Evolutionary conservation across 257 asterid genomes (phyloP).

Genomic region (Gentiana straminea): DNA sequence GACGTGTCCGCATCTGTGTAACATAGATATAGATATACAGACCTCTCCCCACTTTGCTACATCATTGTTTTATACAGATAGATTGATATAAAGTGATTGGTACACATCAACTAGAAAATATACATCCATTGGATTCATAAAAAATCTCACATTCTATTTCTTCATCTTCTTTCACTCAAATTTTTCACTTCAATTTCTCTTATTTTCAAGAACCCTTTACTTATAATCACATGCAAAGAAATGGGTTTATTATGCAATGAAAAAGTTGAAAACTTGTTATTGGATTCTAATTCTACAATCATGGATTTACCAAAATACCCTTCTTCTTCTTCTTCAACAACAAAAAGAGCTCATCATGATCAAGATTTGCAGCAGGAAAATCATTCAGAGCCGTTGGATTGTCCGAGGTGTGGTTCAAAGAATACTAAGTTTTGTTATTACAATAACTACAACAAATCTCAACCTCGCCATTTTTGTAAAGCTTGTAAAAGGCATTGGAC

Average conservation of each 20-base stretch:
- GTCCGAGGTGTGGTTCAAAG: constrained; percentile 60
- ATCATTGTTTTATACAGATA: no score
- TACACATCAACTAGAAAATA: no score
- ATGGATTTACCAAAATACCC: constrained; percentile 27
- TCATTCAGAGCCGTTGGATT: constrained; percentile 30
- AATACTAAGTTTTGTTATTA: constrained; percentile 73
- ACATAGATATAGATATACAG: no score
- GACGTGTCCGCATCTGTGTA: no score
- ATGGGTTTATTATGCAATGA: constrained; percentile 28
- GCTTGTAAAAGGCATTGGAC: constrained; percentile 86
- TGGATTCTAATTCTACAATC: constrained; percentile 10
- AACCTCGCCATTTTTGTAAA: constrained; percentile 76
- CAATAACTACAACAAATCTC: constrained; percentile 67
- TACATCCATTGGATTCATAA: no score
- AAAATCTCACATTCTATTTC: no score
- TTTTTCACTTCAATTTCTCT: no score
- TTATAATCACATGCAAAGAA: not conserved
- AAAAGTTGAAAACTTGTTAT: constrained; percentile 16
- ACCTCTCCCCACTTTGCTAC: no score
- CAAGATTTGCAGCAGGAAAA: constrained; percentile 8
- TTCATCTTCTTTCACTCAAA: no score
- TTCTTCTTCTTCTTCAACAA: not conserved
- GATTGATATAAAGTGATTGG: no score
- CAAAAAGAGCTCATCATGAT: constrained; percentile 16
- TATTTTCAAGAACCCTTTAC: no score